Evolutionary conservation across 805 yeast species (phyloP).

Genomic region (Middelhovenomyces tepae): DNA sequence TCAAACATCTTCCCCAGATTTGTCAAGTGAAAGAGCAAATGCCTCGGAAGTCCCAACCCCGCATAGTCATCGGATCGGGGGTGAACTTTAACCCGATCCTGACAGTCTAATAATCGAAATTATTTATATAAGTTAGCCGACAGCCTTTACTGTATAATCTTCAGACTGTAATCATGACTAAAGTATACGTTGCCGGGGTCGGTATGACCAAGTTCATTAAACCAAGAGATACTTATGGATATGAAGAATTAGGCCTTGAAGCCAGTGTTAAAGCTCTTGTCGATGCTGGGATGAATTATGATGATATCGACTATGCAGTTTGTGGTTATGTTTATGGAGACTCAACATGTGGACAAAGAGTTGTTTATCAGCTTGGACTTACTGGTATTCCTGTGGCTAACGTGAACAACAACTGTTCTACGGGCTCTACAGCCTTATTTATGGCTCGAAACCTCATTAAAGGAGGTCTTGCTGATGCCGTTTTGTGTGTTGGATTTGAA

Average conservation of each 20-base stretch:
- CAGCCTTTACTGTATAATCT: too few species aligned
- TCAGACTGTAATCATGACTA: too few species aligned
- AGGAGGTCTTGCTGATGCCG: constrained; percentile 18
- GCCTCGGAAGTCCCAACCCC: too few species aligned
- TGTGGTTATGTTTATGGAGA: constrained; percentile 21
- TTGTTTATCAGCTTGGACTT: constrained; percentile 20
- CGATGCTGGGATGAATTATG: constrained; percentile 20
- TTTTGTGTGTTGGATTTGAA: constrained; percentile 20
- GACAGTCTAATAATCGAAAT: too few species aligned
- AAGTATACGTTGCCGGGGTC: constrained; percentile 20
- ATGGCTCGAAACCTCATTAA: constrained; percentile 16
- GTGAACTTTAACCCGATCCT: too few species aligned
- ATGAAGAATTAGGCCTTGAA: constrained; percentile 21
- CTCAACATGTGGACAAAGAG: constrained; percentile 20
- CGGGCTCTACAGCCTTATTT: constrained; percentile 19
- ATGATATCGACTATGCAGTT: constrained; percentile 15
- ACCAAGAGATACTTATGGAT: constrained; percentile 17
- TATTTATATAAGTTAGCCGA: too few species aligned
- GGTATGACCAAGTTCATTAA: constrained; percentile 22
- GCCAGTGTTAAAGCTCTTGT: constrained; percentile 20
- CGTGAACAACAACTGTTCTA: constrained; percentile 21
- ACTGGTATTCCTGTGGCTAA: constrained; percentile 20
- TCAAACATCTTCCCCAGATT: too few species aligned
- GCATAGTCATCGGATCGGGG: too few species aligned
- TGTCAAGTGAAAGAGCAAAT: too few species aligned